A percentile compares a stretch with the other conserved stretches of the same genome.
These are phyloP conservation scores for Aspergillus coremiiformis DNA, from an alignment of 495 filamentous ascomycete genomes.

Conservation along the genomic window DNA sequence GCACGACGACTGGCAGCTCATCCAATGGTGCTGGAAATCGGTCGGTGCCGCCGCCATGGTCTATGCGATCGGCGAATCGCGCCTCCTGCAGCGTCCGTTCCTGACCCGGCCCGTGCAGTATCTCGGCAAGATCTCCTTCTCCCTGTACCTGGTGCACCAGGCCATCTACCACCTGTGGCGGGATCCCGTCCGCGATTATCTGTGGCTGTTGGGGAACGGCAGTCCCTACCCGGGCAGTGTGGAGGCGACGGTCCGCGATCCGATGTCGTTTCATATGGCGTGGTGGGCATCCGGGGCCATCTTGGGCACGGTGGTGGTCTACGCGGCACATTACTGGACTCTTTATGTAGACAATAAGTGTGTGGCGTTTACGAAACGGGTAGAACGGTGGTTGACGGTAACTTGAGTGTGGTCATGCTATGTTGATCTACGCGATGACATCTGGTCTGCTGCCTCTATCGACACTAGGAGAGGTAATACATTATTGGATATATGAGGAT, in stretches of 20 bases:
- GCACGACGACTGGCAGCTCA: constrained; percentile 17
- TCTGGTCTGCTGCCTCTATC: too few species aligned
- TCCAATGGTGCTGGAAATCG: constrained; percentile 18
- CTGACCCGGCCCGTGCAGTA: constrained; percentile 17
- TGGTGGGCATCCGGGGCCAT: constrained; percentile 32
- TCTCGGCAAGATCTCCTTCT: constrained; percentile 28
- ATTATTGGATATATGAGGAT: too few species aligned
- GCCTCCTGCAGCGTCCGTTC: constrained; percentile 14
- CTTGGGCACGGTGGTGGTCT: constrained; percentile 31
- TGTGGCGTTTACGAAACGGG: constrained; percentile 13
- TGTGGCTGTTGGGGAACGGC: constrained; percentile 11
- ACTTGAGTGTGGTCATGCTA: too few species aligned
- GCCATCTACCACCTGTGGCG: constrained; percentile 1
- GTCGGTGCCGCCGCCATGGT: constrained; percentile 18
- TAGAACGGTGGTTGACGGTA: constrained; percentile 15
- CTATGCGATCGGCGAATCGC: constrained; percentile 16
- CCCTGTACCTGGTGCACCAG: constrained; percentile 19
- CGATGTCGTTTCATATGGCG: constrained; percentile 29
- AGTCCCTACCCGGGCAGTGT: constrained; percentile 20
- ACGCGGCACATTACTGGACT: constrained; percentile 40
- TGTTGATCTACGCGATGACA: too few species aligned
- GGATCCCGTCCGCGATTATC: background rate
- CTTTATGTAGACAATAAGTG: constrained; percentile 34
- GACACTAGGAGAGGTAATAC: too few species aligned
- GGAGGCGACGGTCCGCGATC: constrained; percentile 28